These are phyloP conservation scores for Macrophomina pseudophaseolina DNA, from an alignment of 2,329 filamentous ascomycete genomes.

Conservation along the genomic window DNA sequence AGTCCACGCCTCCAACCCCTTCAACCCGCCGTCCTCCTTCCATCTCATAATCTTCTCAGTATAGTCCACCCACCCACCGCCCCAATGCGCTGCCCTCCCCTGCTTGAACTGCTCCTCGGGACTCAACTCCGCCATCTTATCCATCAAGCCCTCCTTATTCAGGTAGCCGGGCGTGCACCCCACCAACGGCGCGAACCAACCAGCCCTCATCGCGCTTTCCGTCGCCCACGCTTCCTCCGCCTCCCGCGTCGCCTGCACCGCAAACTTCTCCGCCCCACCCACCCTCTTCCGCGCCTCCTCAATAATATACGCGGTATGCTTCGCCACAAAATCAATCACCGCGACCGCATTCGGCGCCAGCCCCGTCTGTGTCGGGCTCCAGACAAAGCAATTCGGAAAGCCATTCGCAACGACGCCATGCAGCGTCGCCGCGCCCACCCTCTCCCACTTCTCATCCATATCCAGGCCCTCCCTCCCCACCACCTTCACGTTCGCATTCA, in stretches of 20 bases:
- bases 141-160: not conserved
- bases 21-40: not conserved
- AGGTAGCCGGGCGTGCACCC: conserved; percentile 10
- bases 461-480: conserved; percentile 53
- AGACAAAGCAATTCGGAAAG: conserved; percentile 63
- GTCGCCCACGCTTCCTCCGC: not conserved
- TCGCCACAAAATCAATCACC: not conserved
- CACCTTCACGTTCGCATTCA: conserved; percentile 45
- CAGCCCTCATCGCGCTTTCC: not conserved
- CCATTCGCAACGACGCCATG: conserved; percentile 56
- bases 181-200: not conserved
- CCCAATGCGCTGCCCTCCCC: conserved; percentile 1
- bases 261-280: not conserved
- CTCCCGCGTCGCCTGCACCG: not conserved
- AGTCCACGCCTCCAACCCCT: not conserved
- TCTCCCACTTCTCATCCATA: conserved; percentile 54
- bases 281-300: not conserved
- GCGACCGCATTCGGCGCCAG: not conserved
- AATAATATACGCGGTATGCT: not conserved
- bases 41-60: not conserved
- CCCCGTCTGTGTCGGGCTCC: conserved; percentile 19
- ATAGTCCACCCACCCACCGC: not conserved
- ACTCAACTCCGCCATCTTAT: not conserved
- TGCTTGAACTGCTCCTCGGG: not conserved
- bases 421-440: conserved; percentile 53